A percentile compares a stretch with the other conserved stretches of the same genome.
These are phyloP conservation scores for Camelina sativa DNA, from an alignment of 345 rosid genomes.

Conservation along the genomic window DNA sequence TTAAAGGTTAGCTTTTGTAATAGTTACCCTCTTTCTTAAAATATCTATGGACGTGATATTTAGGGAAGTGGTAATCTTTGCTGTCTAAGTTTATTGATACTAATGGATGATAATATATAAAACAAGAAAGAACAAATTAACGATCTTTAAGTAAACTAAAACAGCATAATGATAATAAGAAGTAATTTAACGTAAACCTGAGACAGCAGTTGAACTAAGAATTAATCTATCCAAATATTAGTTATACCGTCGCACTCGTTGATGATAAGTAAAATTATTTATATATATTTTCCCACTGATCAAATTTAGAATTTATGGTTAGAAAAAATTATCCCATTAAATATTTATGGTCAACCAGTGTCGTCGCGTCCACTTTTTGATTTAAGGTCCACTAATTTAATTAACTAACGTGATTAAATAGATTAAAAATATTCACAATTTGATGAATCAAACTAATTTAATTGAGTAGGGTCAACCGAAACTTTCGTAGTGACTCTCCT, in stretches of 20 bases:
- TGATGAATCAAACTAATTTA: constrained; percentile 26
- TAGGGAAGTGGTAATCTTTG: constrained; percentile 20
- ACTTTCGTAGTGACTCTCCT: constrained; percentile 29
- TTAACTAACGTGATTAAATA: background rate
- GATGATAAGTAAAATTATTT: constrained; percentile 32
- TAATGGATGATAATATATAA: background rate
- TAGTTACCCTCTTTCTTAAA: background rate
- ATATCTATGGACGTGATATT: constrained; percentile 6
- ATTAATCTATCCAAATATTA: constrained; percentile 20
- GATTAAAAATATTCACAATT: constrained; percentile 19
- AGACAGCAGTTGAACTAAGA: constrained; percentile 25
- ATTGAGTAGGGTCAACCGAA: constrained; percentile 31
- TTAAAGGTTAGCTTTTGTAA: constrained; percentile 6
- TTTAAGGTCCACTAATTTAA: constrained; percentile 7
- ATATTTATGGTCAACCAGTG: constrained; percentile 30
- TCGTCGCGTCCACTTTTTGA: constrained; percentile 11
- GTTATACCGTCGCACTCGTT: constrained; percentile 33
- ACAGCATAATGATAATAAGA: background rate
- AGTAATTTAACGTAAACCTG: background rate
- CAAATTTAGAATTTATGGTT: background rate
- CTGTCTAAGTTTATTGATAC: background rate
- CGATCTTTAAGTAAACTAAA: constrained; percentile 5
- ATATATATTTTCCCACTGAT: constrained; percentile 29
- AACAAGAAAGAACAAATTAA: background rate
- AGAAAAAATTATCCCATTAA: constrained; percentile 1